Base-by-base conservation (phyloP, 495 filamentous ascomycete species). In the Daldinia childiae region DNA sequence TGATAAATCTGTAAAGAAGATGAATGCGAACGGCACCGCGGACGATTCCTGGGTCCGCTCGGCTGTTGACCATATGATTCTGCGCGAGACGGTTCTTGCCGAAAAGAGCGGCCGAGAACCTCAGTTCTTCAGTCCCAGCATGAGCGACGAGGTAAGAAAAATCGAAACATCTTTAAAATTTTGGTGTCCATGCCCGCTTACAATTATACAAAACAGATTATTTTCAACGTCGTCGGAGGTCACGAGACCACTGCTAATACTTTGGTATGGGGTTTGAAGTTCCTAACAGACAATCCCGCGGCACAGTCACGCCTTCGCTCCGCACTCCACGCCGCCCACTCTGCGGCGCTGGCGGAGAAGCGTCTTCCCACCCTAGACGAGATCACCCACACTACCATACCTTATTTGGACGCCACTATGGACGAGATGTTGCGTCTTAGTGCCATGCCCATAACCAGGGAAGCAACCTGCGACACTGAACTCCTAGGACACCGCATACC, bases 361-460 rank as follows among this genome's bases (percentile, higher is more conserved):
- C 30, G 56, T 24, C 19, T 58, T 21, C 55, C 55, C 6, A 43
- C 59, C 11, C 4, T 29, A 6, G 24, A 48, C 14, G 58, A 64
- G 34, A 54, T 64, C 15, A 19, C 15, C 3, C 9, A 36, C 1
- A 15, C 54, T 4, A 48, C 34, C 4, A 48, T 80, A 15, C 80
- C 78, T 0, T 83, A 80, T 58, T 69, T 84, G 3, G 76, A 82
- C 30, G 82, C 80, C 6, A 65, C 76, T 1, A 59, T 81, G 19
- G 80, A 82, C 43, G 82, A 84, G 55, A 74, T 66, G 7, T 55
- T 80, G 1, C 82, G 82, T 9, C 58, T 32, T 30, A 50, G 62
- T 41, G 45, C 48, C 1, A 71, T 69, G 1, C 30, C 62, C 2
- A 55, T 74, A 6, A 34, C 45, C 4, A 80, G 82, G 7, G 57